Conservation (phyloP, 2,329 filamentous ascomycete genomes). For the Colletotrichum cuscutae region DNA sequence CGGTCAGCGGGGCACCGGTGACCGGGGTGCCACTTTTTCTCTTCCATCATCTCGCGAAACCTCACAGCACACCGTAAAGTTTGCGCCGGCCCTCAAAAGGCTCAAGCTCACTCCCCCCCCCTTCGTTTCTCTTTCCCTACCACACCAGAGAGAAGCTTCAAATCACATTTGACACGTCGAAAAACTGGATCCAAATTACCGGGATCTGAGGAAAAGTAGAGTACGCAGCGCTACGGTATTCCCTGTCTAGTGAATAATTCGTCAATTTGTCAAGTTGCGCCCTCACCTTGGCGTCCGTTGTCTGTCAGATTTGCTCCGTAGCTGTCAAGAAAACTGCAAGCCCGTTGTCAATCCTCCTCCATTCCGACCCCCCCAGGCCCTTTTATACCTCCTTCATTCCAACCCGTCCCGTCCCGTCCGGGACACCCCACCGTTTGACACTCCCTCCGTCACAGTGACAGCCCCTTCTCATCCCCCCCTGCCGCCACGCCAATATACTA, state of each 20-base stretch:
- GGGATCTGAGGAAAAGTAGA: background rate
- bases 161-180: conserved; percentile 29
- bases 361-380: background rate
- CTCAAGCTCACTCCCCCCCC: background rate
- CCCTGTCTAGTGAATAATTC: too few species aligned
- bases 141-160: background rate
- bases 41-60: background rate
- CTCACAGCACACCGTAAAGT: background rate
- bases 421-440: background rate
- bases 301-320: conserved; percentile 16
- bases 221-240: background rate
- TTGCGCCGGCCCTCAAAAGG: background rate
- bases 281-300: conserved; percentile 3
- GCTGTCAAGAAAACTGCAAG: background rate
- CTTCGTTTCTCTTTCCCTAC: background rate
- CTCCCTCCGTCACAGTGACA: background rate
- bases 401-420: background rate
- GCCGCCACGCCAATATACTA: background rate
- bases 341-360: background rate
- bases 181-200: conserved; percentile 13
- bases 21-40: conserved; percentile 23
- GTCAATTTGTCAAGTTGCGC: background rate
- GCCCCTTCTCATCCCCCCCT: background rate
- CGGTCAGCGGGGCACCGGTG: conserved; percentile 32
- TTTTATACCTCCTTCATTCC: background rate